Conservation (phyloP, 2,329 filamentous ascomycete species). For the Ophiocordyceps camponoti-leonardi region DNA sequence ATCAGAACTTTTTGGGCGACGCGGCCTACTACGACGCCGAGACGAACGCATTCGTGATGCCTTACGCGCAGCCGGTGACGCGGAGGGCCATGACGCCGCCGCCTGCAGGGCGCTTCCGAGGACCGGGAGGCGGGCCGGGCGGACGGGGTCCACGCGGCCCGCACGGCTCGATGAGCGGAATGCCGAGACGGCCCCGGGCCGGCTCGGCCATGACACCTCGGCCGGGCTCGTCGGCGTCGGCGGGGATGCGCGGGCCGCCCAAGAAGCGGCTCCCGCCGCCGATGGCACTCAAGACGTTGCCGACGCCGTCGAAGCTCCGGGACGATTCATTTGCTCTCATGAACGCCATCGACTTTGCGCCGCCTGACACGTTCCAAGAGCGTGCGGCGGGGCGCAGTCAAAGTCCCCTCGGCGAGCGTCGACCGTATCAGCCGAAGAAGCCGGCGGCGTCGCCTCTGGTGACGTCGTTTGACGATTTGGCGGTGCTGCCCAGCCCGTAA, state of each 20-base stretch:
- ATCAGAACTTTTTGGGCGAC: constrained; percentile 51
- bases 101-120: constrained; percentile 36
- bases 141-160: constrained; percentile 10
- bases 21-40: constrained; percentile 49
- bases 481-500: constrained; percentile 79
- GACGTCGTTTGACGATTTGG: constrained; percentile 74
- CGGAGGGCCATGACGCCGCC: constrained; percentile 94
- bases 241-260: constrained; percentile 22
- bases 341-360: constrained; percentile 68
- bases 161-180: constrained; percentile 32
- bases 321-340: constrained; percentile 62
- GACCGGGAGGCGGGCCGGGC: constrained; percentile 9
- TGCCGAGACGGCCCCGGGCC: constrained; percentile 37
- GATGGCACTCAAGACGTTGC: constrained; percentile 53
- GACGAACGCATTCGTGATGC: constrained; percentile 55
- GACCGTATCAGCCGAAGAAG: constrained; percentile 59
- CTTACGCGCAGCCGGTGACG: constrained; percentile 69
- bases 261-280: constrained; percentile 50
- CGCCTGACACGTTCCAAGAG: constrained; percentile 50
- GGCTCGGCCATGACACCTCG: constrained; percentile 19
- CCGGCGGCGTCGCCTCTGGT: constrained; percentile 62
- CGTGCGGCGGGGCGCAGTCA: constrained; percentile 51
- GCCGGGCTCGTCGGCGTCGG: constrained; percentile 48
- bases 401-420: constrained; percentile 44
- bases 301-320: constrained; percentile 68